Conservation (phyloP, 257 asterid genomes). For the Mentha longifolia region DNA sequence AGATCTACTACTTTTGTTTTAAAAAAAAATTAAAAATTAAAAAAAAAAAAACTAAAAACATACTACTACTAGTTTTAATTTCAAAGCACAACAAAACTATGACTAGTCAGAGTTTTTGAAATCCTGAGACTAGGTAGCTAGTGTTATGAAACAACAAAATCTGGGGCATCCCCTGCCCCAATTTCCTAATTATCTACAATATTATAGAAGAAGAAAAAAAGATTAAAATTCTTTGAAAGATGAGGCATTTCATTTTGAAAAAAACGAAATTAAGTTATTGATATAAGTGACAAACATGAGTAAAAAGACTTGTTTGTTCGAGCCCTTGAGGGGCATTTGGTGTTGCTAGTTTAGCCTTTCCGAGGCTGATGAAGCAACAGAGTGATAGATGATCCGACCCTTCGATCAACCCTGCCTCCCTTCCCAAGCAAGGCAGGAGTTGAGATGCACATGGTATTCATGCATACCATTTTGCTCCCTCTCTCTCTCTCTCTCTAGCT, state of each 20-base stretch:
- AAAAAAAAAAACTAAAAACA: no score
- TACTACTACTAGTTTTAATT: not conserved
- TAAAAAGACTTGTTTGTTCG: slow-evolving; percentile 35
- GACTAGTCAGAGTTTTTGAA: slow-evolving; percentile 61
- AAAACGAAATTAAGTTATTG: slow-evolving; percentile 31
- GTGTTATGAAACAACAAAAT: slow-evolving; percentile 42
- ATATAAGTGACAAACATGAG: slow-evolving; percentile 43
- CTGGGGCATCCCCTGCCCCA: slow-evolving; percentile 58
- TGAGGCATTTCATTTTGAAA: slow-evolving; percentile 46
- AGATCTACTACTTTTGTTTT: not conserved
- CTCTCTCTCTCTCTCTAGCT: slow-evolving; percentile 32
- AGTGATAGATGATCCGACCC: slow-evolving; percentile 22
- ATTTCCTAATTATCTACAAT: slow-evolving; percentile 37
- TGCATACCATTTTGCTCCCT: slow-evolving; percentile 39
- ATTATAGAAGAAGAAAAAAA: no score
- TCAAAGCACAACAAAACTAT: slow-evolving; percentile 30
- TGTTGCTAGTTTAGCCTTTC: slow-evolving; percentile 45
- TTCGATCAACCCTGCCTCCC: slow-evolving; percentile 37
- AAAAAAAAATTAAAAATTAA: not conserved
- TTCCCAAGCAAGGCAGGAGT: slow-evolving; percentile 37
- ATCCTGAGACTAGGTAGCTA: slow-evolving; percentile 53
- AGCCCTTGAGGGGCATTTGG: slow-evolving; percentile 43
- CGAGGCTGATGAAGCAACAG: slow-evolving; percentile 42
- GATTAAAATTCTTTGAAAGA: not conserved
- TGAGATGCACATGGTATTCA: slow-evolving; percentile 48